phyloP scores from a whole-genome alignment of 441 rosid species.

The Metrosideros polymorpha region DNA sequence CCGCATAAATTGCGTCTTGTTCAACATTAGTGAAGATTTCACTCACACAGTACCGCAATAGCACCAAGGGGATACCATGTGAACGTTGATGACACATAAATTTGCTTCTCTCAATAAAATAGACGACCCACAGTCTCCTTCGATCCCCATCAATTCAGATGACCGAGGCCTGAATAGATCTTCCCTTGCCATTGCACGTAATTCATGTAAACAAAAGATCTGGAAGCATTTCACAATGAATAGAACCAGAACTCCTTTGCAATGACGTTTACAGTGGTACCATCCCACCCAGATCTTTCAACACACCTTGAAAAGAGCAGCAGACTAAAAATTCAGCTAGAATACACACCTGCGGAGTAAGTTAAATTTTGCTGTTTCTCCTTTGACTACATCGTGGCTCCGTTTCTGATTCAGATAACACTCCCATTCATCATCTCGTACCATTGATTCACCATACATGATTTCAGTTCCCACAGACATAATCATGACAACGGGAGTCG shows the following conservation, averaged over 20 bases:
- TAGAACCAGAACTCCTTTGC: not conserved
- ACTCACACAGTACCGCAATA: no score
- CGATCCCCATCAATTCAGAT: no score
- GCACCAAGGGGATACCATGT: no score
- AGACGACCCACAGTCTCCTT: no score
- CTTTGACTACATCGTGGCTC: not conserved
- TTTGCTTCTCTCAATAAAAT: no score
- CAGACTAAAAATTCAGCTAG: not conserved
- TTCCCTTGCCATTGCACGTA: not conserved
- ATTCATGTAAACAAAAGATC: not conserved
- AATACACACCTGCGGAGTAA: not conserved
- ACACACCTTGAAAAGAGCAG: not conserved
- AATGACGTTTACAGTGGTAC: not conserved
- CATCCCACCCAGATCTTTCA: not conserved
- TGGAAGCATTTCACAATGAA: not conserved
- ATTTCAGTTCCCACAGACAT: slow-evolving; percentile 8
- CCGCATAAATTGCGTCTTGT: no score
- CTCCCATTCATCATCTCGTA: slow-evolving; percentile 1
- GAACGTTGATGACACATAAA: no score
- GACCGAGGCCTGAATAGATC: no score
- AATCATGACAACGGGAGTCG: not conserved
- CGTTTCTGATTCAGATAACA: not conserved
- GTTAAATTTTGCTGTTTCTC: slow-evolving; percentile 1
- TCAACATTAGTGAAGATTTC: no score
- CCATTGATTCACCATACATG: slow-evolving; percentile 3